These are phyloP conservation scores for Citrus medica DNA, from an alignment of 345 rosid species.

Conservation along the genomic window DNA sequence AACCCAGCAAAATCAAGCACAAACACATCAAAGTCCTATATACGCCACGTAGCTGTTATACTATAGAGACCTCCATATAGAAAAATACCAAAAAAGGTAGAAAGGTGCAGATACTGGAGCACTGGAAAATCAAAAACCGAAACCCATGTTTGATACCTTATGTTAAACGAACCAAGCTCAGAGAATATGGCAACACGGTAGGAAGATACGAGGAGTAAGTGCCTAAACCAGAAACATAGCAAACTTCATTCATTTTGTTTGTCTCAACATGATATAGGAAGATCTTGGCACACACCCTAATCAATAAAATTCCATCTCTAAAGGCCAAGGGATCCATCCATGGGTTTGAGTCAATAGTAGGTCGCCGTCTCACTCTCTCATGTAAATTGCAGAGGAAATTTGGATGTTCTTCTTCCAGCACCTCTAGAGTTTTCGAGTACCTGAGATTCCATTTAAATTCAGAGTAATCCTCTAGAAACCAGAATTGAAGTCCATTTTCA, in stretches of 20 bases:
- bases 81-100: neutral
- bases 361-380: neutral
- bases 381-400: constrained; percentile 9
- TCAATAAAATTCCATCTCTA: constrained; percentile 31
- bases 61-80: neutral
- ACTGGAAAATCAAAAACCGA: neutral
- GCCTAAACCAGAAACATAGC: constrained; percentile 21
- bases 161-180: constrained; percentile 29
- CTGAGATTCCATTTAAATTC: constrained; percentile 36
- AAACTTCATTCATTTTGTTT: constrained; percentile 18
- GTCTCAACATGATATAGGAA: constrained; percentile 19
- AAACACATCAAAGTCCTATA: neutral
- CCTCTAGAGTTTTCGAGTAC: constrained; percentile 18
- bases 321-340: constrained; percentile 44
- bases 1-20: neutral
- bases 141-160: neutral
- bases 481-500: constrained; percentile 32
- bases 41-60: neutral
- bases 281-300: constrained; percentile 26
- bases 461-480: constrained; percentile 41
- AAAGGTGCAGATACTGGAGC: neutral
- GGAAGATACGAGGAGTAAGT: constrained; percentile 1
- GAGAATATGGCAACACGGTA: constrained; percentile 30
- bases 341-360: neutral
- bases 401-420: constrained; percentile 33